Percentiles rank a stretch among this genome's conserved stretches.
Evolutionary conservation across 306 rosid genomes (phyloP).

Genomic region (Trichosanthes cucumerina): DNA sequence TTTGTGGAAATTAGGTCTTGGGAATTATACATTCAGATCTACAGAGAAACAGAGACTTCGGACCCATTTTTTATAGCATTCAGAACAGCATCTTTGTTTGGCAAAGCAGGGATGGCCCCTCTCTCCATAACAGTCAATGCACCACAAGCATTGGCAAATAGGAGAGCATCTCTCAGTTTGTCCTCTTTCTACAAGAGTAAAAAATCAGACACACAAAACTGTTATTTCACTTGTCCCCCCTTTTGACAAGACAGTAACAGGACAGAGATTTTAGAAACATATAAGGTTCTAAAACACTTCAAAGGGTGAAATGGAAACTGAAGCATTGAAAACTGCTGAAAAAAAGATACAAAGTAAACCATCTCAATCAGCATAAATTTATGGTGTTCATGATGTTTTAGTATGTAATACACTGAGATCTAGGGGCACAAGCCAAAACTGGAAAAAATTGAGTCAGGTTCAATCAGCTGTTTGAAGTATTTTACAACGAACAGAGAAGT

Average conservation of each 20-base stretch:
- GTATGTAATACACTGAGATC: background rate
- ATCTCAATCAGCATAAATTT: background rate
- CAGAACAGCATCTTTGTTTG: constrained; percentile 62
- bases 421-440: background rate
- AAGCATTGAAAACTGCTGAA: background rate
- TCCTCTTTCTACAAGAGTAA: constrained; percentile 51
- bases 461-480: background rate
- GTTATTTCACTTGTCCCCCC: background rate
- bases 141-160: constrained; percentile 90
- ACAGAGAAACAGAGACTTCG: constrained; percentile 10
- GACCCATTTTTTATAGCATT: constrained; percentile 41
- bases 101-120: constrained; percentile 98
- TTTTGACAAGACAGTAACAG: background rate
- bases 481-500: background rate
- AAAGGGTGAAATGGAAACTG: background rate
- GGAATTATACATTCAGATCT: background rate
- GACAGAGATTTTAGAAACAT: background rate
- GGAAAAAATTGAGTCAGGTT: background rate
- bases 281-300: background rate
- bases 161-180: constrained; percentile 66
- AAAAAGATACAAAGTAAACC: background rate
- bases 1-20: background rate
- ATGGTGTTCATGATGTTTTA: background rate
- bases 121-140: constrained; percentile 84
- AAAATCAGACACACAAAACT: background rate